A percentile compares a stretch with the other conserved stretches of the same genome.
Conservation (phyloP, 2,329 filamentous ascomycete genomes). For the Trichoderma lentiforme region DNA sequence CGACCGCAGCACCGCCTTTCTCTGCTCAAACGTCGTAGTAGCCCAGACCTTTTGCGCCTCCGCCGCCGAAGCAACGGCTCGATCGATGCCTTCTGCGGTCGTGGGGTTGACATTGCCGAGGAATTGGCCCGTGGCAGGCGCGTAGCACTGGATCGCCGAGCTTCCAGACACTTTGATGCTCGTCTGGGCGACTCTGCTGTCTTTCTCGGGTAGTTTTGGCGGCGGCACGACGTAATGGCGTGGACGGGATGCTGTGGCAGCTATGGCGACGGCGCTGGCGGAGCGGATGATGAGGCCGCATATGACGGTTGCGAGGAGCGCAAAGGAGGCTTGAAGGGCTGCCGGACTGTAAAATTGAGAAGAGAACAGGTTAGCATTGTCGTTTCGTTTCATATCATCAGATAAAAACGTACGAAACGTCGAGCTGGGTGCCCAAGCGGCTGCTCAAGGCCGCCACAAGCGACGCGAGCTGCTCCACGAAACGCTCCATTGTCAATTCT, state of each 20-base stretch:
- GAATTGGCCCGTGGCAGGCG: slow-evolving; percentile 81
- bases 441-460: background rate
- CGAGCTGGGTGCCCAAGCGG: slow-evolving; percentile 16
- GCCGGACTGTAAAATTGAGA: slow-evolving; percentile 23
- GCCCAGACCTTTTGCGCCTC: slow-evolving; percentile 76
- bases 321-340: slow-evolving; percentile 27
- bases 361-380: background rate
- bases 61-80: slow-evolving; percentile 68
- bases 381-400: background rate
- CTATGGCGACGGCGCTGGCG: slow-evolving; percentile 19
- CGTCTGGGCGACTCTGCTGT: slow-evolving; percentile 55
- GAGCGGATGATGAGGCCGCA: slow-evolving; percentile 32
- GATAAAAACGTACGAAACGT: slow-evolving; percentile 24
- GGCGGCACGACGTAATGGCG: slow-evolving; percentile 59
- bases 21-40: slow-evolving; percentile 70
- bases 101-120: slow-evolving; percentile 77
- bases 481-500: slow-evolving; percentile 12
- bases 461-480: slow-evolving; percentile 5
- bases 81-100: slow-evolving; percentile 73
- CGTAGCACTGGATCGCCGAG: slow-evolving; percentile 76
- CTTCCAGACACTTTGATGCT: slow-evolving; percentile 64
- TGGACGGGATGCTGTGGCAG: slow-evolving; percentile 36
- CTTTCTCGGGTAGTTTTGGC: slow-evolving; percentile 59
- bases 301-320: slow-evolving; percentile 30
- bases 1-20: slow-evolving; percentile 75